Percentiles rank a stretch among this genome's conserved stretches.
Evolutionary conservation across 345 rosid genomes (phyloP).

Genomic region (Brassica rapa): DNA sequence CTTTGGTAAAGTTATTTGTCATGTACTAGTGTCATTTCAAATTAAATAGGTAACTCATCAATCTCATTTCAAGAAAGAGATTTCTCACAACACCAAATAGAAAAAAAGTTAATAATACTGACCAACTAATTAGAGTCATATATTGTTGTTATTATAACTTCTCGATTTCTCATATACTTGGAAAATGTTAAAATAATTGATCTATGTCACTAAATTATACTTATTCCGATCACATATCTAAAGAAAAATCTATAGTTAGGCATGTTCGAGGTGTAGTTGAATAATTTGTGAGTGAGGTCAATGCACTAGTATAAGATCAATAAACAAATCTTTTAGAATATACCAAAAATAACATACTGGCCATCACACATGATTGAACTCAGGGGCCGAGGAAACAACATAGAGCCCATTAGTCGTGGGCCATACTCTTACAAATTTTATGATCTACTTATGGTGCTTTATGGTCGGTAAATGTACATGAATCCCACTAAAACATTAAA

Average conservation of each 20-base stretch:
- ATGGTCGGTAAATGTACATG: neutral
- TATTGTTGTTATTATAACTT: neutral
- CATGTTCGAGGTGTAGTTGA: too few species aligned
- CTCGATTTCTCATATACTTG: neutral
- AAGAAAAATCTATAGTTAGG: neutral
- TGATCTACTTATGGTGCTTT: neutral
- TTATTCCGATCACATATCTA: neutral
- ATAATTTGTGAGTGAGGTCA: neutral
- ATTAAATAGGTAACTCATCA: neutral
- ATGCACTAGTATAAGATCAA: neutral
- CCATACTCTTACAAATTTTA: neutral
- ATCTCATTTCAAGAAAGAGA: neutral
- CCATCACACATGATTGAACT: neutral
- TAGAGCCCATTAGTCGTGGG: neutral
- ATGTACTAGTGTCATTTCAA: neutral
- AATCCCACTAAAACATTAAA: neutral
- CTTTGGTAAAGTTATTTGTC: neutral
- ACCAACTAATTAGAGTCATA: neutral
- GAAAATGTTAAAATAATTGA: neutral
- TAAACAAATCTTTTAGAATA: too few species aligned
- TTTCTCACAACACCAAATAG: neutral
- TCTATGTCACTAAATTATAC: neutral
- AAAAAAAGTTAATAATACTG: too few species aligned
- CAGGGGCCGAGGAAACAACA: neutral
- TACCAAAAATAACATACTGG: neutral